Percentiles rank a stretch among this genome's conserved stretches.
Conservation (phyloP, 345 rosid species). For the Moricandia arvensis region DNA sequence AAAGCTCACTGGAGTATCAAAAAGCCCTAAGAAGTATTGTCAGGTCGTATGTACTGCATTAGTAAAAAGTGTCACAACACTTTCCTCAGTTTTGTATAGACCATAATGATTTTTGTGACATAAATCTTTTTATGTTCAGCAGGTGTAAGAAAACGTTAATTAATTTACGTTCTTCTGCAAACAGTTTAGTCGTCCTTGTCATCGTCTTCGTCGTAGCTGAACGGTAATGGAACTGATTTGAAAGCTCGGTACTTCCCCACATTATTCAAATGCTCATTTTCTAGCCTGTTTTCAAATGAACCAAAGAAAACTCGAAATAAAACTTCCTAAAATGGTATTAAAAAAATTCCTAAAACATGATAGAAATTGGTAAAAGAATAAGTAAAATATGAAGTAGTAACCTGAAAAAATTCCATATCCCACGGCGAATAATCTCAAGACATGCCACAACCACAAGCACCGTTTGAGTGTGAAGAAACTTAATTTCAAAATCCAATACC, state of each 20-base stretch:
- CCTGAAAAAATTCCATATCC: conserved; percentile 74
- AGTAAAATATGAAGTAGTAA: background rate
- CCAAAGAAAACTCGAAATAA: background rate
- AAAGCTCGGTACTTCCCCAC: conserved; percentile 79
- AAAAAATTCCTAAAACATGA: too few relatives aligned
- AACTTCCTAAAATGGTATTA: background rate
- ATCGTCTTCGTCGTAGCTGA: conserved; percentile 53
- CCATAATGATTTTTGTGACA: background rate
- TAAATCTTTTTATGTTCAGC: background rate
- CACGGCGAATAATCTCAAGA: conserved; percentile 62
- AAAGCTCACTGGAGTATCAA: background rate
- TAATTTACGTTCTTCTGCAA: background rate
- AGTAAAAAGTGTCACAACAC: background rate
- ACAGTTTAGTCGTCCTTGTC: conserved; percentile 10
- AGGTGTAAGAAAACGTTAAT: background rate
- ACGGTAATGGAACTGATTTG: conserved; percentile 77
- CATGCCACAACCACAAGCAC: conserved; percentile 39
- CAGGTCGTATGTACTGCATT: background rate
- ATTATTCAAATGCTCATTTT: conserved; percentile 80
- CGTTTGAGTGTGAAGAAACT: conserved; percentile 39
- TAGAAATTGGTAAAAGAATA: too few relatives aligned
- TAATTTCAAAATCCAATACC: conserved; percentile 45
- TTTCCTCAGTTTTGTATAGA: background rate
- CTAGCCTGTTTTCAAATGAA: conserved; percentile 49
- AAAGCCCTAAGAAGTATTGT: too few relatives aligned